These are phyloP conservation scores for maize (Zea mays) DNA, from an alignment of 176 grass and related monocot species.

Conservation along the genomic window DNA sequence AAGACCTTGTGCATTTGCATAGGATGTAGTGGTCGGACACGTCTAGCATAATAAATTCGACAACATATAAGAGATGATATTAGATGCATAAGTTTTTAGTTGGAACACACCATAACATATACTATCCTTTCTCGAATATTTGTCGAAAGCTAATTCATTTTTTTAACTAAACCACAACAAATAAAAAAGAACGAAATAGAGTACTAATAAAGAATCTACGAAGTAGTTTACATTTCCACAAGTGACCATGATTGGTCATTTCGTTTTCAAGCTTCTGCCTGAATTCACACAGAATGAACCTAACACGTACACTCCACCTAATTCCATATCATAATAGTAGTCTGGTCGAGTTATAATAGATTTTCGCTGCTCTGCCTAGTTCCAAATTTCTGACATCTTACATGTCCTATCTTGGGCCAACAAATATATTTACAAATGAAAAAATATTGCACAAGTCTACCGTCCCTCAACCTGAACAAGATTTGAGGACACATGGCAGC, in stretches of 20 bases:
- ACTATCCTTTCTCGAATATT: too few species aligned
- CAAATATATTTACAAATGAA: conserved; percentile 68
- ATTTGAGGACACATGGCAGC: background rate
- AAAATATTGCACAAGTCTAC: conserved; percentile 55
- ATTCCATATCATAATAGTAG: background rate
- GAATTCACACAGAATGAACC: conserved; percentile 4
- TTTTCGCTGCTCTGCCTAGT: conserved; percentile 37
- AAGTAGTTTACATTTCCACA: conserved; percentile 35
- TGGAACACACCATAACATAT: too few species aligned
- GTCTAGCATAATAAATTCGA: background rate
- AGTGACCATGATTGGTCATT: conserved; percentile 7
- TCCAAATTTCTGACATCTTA: conserved; percentile 40
- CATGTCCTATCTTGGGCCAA: conserved; percentile 41
- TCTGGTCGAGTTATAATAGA: conserved; percentile 11
- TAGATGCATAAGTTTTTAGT: background rate
- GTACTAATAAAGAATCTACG: background rate
- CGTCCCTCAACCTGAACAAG: background rate
- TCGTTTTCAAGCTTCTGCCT: conserved; percentile 8
- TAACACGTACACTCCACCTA: conserved; percentile 1
- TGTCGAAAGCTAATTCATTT: background rate
- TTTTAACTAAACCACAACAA: background rate
- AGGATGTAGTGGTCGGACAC: background rate
- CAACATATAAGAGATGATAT: too few species aligned
- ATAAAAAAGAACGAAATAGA: too few species aligned
- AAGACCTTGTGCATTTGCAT: too few species aligned